Conservation (phyloP, 2,329 filamentous ascomycete genomes). For the Aspergillus jensenii region DNA sequence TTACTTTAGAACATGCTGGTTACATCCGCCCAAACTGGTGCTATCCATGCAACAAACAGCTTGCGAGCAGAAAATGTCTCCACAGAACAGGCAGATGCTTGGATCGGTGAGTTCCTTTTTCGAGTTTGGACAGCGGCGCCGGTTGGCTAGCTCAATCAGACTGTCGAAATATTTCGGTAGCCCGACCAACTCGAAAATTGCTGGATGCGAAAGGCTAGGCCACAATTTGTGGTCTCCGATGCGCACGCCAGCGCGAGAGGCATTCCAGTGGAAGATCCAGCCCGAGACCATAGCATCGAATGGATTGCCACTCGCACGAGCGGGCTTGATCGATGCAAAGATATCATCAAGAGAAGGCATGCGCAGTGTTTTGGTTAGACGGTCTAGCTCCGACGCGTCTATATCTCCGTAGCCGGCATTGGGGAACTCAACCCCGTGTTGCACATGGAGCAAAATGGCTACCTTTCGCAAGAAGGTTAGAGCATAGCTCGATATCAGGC, state of each 20-base stretch:
- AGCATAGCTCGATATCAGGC: conserved; percentile 72
- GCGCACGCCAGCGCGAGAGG: conserved; percentile 31
- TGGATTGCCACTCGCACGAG: conserved; percentile 38
- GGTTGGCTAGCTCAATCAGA: conserved; percentile 87
- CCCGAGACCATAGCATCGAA: conserved; percentile 57
- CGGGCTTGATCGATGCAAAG: conserved; percentile 57
- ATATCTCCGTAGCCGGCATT: conserved; percentile 63
- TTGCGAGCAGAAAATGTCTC: conserved; percentile 95
- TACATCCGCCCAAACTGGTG: conserved; percentile 76
- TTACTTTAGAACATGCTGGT: conserved; percentile 85
- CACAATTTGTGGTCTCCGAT: conserved; percentile 34
- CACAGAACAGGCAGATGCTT: conserved; percentile 89
- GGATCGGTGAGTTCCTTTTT: conserved; percentile 91
- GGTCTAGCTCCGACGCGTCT: conserved; percentile 74
- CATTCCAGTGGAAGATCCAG: conserved; percentile 65
- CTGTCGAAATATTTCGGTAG: conserved; percentile 89
- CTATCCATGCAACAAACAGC: conserved; percentile 78
- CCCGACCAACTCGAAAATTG: conserved; percentile 90
- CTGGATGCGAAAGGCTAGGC: conserved; percentile 71
- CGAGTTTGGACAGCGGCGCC: conserved; percentile 78
- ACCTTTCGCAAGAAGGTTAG: conserved; percentile 87
- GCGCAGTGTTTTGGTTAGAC: conserved; percentile 72
- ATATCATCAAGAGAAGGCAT: conserved; percentile 79
- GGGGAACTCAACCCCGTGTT: conserved; percentile 85
- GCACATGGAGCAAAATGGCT: conserved; percentile 79